phyloP scores from a whole-genome alignment of 331 rosid species.

The Phaseolus coccineus region DNA sequence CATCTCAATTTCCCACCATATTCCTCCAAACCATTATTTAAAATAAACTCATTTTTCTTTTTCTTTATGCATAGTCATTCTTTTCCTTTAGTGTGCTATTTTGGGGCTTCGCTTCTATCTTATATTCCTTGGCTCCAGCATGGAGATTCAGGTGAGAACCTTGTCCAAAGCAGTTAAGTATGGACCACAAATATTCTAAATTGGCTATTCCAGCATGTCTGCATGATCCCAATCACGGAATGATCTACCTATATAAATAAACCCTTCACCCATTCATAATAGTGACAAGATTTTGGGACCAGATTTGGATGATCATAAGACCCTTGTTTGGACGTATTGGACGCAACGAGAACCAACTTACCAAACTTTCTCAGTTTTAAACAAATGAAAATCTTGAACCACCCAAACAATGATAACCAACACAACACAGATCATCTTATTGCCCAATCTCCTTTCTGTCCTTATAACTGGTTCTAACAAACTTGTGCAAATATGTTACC shows the following conservation, averaged over 20 bases:
- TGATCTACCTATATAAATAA: conserved; percentile 29
- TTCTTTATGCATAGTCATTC: not conserved
- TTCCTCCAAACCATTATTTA: conserved; percentile 46
- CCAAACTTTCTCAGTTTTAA: conserved; percentile 29
- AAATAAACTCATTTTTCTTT: conserved; percentile 43
- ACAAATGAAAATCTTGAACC: conserved; percentile 35
- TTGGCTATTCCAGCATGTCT: conserved; percentile 41
- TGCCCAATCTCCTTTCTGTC: conserved; percentile 30
- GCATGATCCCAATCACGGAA: conserved; percentile 49
- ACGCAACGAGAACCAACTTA: conserved; percentile 29
- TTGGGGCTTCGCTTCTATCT: conserved; percentile 35
- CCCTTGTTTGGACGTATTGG: conserved; percentile 44
- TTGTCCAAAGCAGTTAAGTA: conserved; percentile 34
- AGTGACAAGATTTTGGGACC: conserved; percentile 50
- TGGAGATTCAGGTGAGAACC: conserved; percentile 55
- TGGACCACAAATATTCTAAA: conserved; percentile 57
- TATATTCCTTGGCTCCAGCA: conserved; percentile 49
- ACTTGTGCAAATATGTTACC: conserved; percentile 42
- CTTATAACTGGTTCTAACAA: conserved; percentile 45
- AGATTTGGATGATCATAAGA: conserved; percentile 45
- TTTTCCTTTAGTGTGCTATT: conserved; percentile 46
- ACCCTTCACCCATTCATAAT: conserved; percentile 10
- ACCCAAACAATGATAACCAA: conserved; percentile 38
- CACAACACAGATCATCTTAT: conserved; percentile 24
- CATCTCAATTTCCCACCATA: conserved; percentile 80